Conservation (phyloP, 2,329 filamentous ascomycete species). For the Colletotrichum liriopes region DNA sequence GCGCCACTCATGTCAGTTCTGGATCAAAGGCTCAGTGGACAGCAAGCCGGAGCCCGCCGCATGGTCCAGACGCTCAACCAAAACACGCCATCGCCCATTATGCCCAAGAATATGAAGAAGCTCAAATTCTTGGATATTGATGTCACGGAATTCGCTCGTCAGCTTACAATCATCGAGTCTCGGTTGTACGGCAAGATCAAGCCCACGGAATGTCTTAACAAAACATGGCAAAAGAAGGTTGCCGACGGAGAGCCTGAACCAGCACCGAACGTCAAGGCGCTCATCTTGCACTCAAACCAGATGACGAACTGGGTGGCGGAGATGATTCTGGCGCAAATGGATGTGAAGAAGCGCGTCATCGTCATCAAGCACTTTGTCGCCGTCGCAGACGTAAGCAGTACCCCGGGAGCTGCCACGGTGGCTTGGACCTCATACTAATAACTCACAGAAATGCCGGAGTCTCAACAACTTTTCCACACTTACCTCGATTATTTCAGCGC, state of each 20-base stretch:
- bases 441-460: slow-evolving; percentile 84
- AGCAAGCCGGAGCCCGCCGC: slow-evolving; percentile 88
- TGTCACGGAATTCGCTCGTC: slow-evolving; percentile 94
- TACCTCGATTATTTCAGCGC: slow-evolving; percentile 96
- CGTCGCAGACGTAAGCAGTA: slow-evolving; percentile 86
- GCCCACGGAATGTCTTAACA: slow-evolving; percentile 95
- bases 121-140: slow-evolving; percentile 99
- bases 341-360: slow-evolving; percentile 95
- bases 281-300: slow-evolving; percentile 98
- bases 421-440: slow-evolving; percentile 46
- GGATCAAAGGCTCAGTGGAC: slow-evolving; percentile 89
- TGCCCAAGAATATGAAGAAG: slow-evolving; percentile 99
- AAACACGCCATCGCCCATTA: slow-evolving; percentile 87
- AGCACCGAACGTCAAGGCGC: slow-evolving; percentile 92
- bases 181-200: slow-evolving; percentile 96
- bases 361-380: slow-evolving; percentile 99
- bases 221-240: slow-evolving; percentile 99
- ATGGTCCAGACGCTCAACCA: slow-evolving; percentile 89
- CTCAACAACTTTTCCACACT: slow-evolving; percentile 98
- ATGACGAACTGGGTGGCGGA: slow-evolving; percentile 99
- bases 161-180: slow-evolving; percentile 97
- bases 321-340: slow-evolving; percentile 96
- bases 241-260: slow-evolving; percentile 85
- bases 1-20: slow-evolving; percentile 87
- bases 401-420: background rate